Base-by-base conservation (phyloP, 169 alveolate species). In the Cyclospora cayetanensis region DNA sequence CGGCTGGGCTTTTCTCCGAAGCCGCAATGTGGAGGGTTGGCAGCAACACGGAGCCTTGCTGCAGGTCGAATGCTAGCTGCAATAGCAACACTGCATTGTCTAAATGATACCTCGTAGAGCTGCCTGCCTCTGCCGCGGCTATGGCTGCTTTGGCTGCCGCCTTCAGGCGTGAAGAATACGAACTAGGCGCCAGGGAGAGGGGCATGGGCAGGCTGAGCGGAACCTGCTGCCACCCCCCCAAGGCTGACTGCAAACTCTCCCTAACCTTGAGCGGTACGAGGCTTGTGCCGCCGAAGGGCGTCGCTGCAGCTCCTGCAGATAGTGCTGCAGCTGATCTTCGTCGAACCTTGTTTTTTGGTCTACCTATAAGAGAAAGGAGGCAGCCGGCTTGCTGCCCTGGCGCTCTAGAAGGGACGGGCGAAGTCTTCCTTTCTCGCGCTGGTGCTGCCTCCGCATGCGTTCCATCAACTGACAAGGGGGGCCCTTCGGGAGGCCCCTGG, bases 161-260 rank as follows among this genome's bases (percentile, higher is more conserved):
- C 52, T 29, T 68, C 52, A 68, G 53, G 46, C 80, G 80, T 20
- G 12, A 0, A 9, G 53, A 2, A 31, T 68, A 68, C 11, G 80
- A 68, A 27, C 15, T 50, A 12, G 80, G 80, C 31, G 80, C 80
- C 80, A 68, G 39, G 15, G 46, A 68, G 9, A 68, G 80, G n/a
- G 80, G 80, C 80, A 68, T 4, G 1, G 80, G 80, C 11, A 68
- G n/a, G n/a, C 80, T 68, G 15, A 68, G 80, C 11, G 80, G 80
- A 31, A 68, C 80, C 80, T 68, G 80, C 80, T 68, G 80, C 80
- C 80, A 68, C 15, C 80, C 80, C 41, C 80, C 80, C 39, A 68
- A 35, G 39, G 80, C 80, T 68, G 31, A 31, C 53, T 34, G 80
- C 7, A 27, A 15, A 18, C 80, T 34, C 25, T 68, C 80, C n/a